Evolutionary conservation across 2,329 filamentous ascomycete species (phyloP).

Genomic region (Cladosporium sp.): DNA sequence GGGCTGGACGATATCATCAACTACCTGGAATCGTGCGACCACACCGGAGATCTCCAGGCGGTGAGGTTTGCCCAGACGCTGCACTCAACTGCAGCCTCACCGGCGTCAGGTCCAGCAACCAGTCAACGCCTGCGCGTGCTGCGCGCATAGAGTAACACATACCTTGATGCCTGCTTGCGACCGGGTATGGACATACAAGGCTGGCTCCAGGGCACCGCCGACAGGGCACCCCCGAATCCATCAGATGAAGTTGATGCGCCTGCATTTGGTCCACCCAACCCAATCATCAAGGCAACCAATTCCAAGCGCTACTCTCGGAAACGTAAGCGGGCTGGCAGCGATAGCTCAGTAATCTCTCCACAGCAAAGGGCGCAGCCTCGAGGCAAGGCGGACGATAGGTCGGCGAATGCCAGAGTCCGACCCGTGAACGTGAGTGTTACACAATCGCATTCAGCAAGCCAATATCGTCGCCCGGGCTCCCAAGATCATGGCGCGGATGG

Average conservation of each 20-base stretch:
- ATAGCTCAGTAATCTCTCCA: constrained; percentile 28
- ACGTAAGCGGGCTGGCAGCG: constrained; percentile 36
- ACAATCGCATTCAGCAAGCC: constrained; percentile 6
- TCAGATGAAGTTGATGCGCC: constrained; percentile 3
- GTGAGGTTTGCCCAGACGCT: constrained; percentile 8
- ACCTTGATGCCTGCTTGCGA: neutral
- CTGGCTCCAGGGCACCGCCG: constrained; percentile 47
- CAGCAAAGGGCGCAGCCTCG: neutral
- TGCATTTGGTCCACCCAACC: neutral
- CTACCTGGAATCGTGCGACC: constrained; percentile 7
- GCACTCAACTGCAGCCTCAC: constrained; percentile 7
- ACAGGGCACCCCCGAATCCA: constrained; percentile 34
- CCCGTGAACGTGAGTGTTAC: neutral
- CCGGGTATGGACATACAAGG: constrained; percentile 45
- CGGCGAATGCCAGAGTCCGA: neutral
- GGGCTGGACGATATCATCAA: neutral
- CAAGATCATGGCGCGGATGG: neutral
- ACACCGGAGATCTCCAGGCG: constrained; percentile 6
- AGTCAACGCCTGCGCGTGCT: neutral
- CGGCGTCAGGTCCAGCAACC: neutral
- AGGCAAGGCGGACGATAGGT: neutral
- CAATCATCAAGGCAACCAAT: constrained; percentile 7
- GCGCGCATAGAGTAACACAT: neutral
- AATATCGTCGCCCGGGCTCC: neutral
- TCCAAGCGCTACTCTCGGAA: constrained; percentile 30